Conservation (phyloP, 345 rosid species). For the Populus alba region DNA sequence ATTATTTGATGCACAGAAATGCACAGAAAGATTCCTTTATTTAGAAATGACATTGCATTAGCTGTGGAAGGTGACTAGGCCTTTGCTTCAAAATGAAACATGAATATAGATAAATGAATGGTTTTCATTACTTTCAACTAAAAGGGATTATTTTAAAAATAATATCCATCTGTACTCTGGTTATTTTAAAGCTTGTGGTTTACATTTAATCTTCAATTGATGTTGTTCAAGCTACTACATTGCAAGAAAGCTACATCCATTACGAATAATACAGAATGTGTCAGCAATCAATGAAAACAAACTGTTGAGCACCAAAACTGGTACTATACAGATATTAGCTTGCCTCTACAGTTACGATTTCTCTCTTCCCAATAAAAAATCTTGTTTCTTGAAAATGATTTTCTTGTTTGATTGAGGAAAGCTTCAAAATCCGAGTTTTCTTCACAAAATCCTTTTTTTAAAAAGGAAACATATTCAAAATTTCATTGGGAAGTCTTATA, state of each 20-base stretch:
- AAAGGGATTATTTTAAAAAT: too few species aligned
- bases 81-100: too few species aligned
- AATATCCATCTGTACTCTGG: too few species aligned
- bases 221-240: neutral
- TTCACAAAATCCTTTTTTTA: slow-evolving; percentile 8
- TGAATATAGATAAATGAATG: too few species aligned
- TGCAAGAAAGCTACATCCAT: neutral
- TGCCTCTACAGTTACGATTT: too few species aligned
- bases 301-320: slow-evolving; percentile 1
- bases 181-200: neutral
- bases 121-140: too few species aligned
- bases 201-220: neutral
- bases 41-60: neutral
- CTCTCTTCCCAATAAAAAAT: too few species aligned
- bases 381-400: too few species aligned
- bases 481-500: neutral
- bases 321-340: neutral
- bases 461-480: too few species aligned
- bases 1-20: neutral
- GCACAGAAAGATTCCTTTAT: neutral
- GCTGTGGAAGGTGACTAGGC: too few species aligned
- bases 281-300: slow-evolving; percentile 12
- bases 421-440: slow-evolving; percentile 20
- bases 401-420: slow-evolving; percentile 18
- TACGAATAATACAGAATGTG: slow-evolving; percentile 2